Evolutionary conservation across 176 grass and related monocot genomes (phyloP).

Genomic region (Carex pumila): DNA sequence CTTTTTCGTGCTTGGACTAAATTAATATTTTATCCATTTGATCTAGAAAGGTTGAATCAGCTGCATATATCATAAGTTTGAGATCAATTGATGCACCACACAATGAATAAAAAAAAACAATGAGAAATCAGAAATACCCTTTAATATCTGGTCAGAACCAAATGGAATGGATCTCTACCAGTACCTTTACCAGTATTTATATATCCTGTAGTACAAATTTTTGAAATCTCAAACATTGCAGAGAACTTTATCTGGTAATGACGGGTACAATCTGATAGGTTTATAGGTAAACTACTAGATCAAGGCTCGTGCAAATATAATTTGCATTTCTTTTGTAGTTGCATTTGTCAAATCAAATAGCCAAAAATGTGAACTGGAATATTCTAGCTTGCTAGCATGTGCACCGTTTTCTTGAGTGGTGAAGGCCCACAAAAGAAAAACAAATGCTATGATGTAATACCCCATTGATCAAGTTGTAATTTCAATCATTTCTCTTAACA

Average conservation of each 20-base stretch:
- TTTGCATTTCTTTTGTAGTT: neutral
- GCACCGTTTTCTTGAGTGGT: slow-evolving; percentile 3
- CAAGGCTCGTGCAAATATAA: neutral
- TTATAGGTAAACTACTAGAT: neutral
- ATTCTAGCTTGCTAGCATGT: neutral
- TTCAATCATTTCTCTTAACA: neutral
- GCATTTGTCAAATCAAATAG: neutral
- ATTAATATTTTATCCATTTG: neutral
- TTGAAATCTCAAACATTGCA: neutral
- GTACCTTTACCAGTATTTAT: neutral
- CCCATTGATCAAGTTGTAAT: neutral
- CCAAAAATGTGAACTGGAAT: slow-evolving; percentile 11
- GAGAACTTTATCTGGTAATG: neutral
- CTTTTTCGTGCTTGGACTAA: neutral
- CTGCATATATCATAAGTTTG: neutral
- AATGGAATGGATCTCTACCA: neutral
- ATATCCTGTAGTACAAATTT: neutral
- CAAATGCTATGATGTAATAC: slow-evolving; percentile 7
- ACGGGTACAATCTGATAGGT: neutral
- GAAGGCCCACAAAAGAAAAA: slow-evolving; percentile 2
- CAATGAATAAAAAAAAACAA: neutral
- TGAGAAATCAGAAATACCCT: neutral
- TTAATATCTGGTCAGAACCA: neutral
- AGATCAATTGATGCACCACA: neutral
- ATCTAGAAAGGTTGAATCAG: neutral